A percentile compares a stretch with the other conserved stretches of the same genome.
Evolutionary conservation across 768 basidiomycete species (phyloP).

Genomic region (Pisolithus orientalis): DNA sequence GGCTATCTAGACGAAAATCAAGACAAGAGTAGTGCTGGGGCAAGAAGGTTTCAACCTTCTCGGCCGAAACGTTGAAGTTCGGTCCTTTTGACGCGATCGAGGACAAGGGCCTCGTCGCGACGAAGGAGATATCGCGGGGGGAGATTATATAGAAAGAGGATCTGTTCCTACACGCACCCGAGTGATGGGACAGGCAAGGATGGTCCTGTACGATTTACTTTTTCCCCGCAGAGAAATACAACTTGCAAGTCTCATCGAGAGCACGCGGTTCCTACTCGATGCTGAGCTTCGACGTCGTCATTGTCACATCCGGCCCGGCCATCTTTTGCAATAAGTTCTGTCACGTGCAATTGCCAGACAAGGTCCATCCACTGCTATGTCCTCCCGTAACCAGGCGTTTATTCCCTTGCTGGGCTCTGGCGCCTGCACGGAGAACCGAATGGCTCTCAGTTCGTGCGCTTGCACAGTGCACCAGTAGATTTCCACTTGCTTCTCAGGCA

Average conservation of each 20-base stretch:
- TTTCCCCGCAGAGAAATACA: conserved; percentile 56
- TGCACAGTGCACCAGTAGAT: conserved; percentile 54
- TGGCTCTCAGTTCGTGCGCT: conserved; percentile 75
- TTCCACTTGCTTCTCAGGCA: conserved; percentile 50
- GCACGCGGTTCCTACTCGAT: conserved; percentile 78
- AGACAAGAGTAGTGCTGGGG: conserved; percentile 42
- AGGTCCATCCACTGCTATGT: conserved; percentile 68
- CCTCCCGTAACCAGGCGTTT: conserved; percentile 66
- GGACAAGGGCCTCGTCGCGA: conserved; percentile 81
- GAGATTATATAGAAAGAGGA: conserved; percentile 84
- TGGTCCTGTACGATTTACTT: too few species aligned
- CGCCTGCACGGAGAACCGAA: conserved; percentile 49
- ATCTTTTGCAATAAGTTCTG: conserved; percentile 82
- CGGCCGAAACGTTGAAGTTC: conserved; percentile 34
- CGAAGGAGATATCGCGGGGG: conserved; percentile 56
- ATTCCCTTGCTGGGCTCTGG: conserved; percentile 40
- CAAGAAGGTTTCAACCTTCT: conserved; percentile 35
- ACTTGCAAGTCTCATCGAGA: conserved; percentile 49
- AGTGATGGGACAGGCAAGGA: conserved; percentile 28
- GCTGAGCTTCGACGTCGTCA: conserved; percentile 40
- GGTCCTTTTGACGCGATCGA: conserved; percentile 59
- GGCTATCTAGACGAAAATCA: neutral
- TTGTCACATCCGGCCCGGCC: conserved; percentile 41
- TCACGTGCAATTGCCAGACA: conserved; percentile 48
- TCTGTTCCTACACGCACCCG: conserved; percentile 74